Base-by-base conservation (phyloP, 139 green algal genomes). In the Chlorella vulgaris region DNA sequence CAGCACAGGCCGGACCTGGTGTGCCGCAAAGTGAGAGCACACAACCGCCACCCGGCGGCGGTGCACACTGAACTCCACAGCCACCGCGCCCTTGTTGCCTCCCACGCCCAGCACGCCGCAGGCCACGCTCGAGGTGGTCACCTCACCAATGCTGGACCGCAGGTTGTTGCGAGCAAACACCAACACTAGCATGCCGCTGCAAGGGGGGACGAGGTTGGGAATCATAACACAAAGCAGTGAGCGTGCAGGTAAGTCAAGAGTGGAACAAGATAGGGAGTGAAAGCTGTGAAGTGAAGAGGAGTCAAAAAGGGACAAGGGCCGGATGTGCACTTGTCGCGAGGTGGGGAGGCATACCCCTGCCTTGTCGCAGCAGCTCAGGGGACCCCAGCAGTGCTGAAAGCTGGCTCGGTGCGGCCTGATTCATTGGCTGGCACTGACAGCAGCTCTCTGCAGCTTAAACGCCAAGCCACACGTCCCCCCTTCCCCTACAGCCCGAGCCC, bases 1-100 rank as follows among this genome's bases (percentile, higher is more conserved):
- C n/a, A n/a, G n/a, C n/a, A n/a, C n/a, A n/a, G n/a, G n/a, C n/a
- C n/a, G n/a, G n/a, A 94, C 92, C 89, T 97, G 91, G 86, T 99
- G 96, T 10, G 96, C 96, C 1, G 94, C 92, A 90, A 99, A 96
- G 88, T 99, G 96, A 18, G 92, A 95, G 60, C 82, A 91, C 28
- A 99, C 74, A 39, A 93, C 87, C 13, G 93, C 88, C 1, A 98
- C 7, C 1, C 81, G 86, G 39, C 89, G 87, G 60, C 96, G 88
- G 86, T 93, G 93, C 35, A 99, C 69, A 8, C 86, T 86, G 81
- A 99, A 95, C 51, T 90, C 88, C 19, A 98, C 86, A 10, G 91
- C 96, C 29, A 96, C 94, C 1, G 88, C 96, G 29, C 96, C 96
- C 89, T 99, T 99, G 91, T 99, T 99, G 69, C 94, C 95, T 35